Percentiles rank a stretch among this genome's conserved stretches.
Evolutionary conservation across 768 basidiomycete species (phyloP).

Genomic region (Hypholoma sublateritium): DNA sequence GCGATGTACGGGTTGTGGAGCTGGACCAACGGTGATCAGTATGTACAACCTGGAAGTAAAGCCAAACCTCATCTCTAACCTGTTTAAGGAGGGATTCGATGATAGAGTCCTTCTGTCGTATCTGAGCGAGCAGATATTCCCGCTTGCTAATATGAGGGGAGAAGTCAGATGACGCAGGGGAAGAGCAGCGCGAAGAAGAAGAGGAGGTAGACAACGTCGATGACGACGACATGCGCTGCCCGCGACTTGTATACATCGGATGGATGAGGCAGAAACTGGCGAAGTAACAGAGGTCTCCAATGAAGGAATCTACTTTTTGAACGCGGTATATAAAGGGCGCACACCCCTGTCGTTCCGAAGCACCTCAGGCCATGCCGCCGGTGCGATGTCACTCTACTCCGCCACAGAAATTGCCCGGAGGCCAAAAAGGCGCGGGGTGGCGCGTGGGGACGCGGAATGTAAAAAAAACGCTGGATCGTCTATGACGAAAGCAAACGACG

Average conservation of each 20-base stretch:
- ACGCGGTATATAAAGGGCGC: conserved; percentile 14
- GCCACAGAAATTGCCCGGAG: conserved; percentile 2
- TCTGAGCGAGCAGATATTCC: conserved; percentile 82
- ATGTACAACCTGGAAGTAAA: neutral
- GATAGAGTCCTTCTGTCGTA: conserved; percentile 84
- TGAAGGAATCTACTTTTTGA: neutral
- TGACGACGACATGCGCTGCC: conserved; percentile 1
- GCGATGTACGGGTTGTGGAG: conserved; percentile 81
- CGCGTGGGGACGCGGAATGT: conserved; percentile 6
- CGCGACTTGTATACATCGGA: too few relatives aligned
- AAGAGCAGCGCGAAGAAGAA: conserved; percentile 25
- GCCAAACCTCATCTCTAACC: conserved; percentile 43
- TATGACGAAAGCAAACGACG: conserved; percentile 8
- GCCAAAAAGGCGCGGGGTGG: neutral
- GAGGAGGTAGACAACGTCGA: conserved; percentile 19
- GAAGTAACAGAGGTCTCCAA: neutral
- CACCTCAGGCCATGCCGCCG: neutral
- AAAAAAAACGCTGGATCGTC: conserved; percentile 19
- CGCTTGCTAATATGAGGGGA: conserved; percentile 60
- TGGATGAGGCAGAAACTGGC: conserved; percentile 8
- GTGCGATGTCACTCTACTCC: neutral
- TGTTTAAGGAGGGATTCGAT: conserved; percentile 86
- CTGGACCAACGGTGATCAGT: conserved; percentile 32
- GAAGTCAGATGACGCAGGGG: conserved; percentile 37
- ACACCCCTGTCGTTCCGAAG: conserved; percentile 9